Percentiles rank a stretch among this genome's conserved stretches.
These are phyloP conservation scores for Serendipita sp. DNA, from an alignment of 768 basidiomycete genomes.

Conservation along the genomic window DNA sequence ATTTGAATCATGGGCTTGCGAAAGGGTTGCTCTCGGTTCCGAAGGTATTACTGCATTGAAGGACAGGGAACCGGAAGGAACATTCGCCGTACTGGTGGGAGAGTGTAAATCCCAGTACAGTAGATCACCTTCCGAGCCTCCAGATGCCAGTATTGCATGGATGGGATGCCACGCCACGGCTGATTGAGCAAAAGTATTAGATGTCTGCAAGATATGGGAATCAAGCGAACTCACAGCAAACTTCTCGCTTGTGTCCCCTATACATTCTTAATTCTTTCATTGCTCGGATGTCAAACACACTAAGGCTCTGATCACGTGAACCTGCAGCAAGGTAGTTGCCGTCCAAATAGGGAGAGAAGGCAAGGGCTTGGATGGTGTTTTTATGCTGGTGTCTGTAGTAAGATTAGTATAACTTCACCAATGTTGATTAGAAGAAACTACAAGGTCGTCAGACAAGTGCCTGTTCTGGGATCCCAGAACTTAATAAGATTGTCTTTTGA, in stretches of 20 bases:
- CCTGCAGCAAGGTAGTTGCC: slow-evolving; percentile 90
- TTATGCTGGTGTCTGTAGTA: slow-evolving; percentile 76
- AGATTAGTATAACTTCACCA: neutral
- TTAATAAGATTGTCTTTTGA: slow-evolving; percentile 98
- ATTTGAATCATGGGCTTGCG: slow-evolving; percentile 96
- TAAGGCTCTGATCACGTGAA: slow-evolving; percentile 84
- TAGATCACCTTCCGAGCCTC: slow-evolving; percentile 87
- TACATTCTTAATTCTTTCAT: slow-evolving; percentile 90
- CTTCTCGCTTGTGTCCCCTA: slow-evolving; percentile 96
- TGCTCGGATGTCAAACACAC: slow-evolving; percentile 93
- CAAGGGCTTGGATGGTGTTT: slow-evolving; percentile 83
- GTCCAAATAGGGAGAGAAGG: slow-evolving; percentile 67
- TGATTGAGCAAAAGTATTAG: slow-evolving; percentile 17
- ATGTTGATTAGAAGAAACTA: slow-evolving; percentile 22
- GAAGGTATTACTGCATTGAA: slow-evolving; percentile 27
- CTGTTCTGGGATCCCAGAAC: slow-evolving; percentile 97
- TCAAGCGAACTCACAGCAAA: slow-evolving; percentile 55
- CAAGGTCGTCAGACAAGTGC: slow-evolving; percentile 80
- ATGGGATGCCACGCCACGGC: slow-evolving; percentile 93
- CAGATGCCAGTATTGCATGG: slow-evolving; percentile 81
- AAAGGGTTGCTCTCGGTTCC: slow-evolving; percentile 63
- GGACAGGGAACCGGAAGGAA: slow-evolving; percentile 32
- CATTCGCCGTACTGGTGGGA: slow-evolving; percentile 12
- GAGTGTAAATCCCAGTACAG: slow-evolving; percentile 81
- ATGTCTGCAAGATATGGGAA: neutral